Base-by-base conservation (phyloP, 768 basidiomycete species). In the Panellus pusillus region DNA sequence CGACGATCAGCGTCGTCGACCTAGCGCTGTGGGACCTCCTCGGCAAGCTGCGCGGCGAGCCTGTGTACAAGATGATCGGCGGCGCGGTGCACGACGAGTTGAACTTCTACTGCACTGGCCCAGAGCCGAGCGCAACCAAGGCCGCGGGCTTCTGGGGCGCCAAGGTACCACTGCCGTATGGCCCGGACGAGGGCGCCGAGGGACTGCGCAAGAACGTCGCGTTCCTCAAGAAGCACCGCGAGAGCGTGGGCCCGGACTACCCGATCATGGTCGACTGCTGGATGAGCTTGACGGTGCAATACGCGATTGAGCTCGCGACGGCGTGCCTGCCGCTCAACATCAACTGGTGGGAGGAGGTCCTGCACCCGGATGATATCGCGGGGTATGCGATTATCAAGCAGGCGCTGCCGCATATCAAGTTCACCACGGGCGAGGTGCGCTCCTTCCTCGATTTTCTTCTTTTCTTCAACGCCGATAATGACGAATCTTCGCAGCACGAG, bases 51-150 rank as follows among this genome's bases (percentile, higher is more conserved):
- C 60, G 68, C 17, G 60, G 61, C 8, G 68, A 69, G 52, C 68
- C 68, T 8, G 65, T 69, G 31, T 69, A 69, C 50, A 65, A 69
- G 61, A 62, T 69, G 62, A 69, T 69, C 43, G 68, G 68, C 19
- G 68, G 68, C n/a, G 44, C 58, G 13, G 66, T 65, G 13, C 67
- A 69, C 50, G 68, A 69, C 18, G 59, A 64, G 48, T 54, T 69
- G 36, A 60, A 51, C 9, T 63, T 67, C 13, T 69, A 69, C 50
- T 69, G 64, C 47, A 69, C 68, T 2, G 68, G 68, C 14, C 65
- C 64, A 9, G 52, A 61, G 24, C 65, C 68, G 15, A 61, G 47
- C 1, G 68, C 64, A 28, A 63, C 68, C 6, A 63, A 66, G 44
- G 50, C 48, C 18, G 58, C 66, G 46, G 68, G 68, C 0, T 69